Evolutionary conservation across 2,329 filamentous ascomycete genomes (phyloP), one percentile per base, ranked within the genome.

Genomic region (Hansfordia pulvinata): DNA sequence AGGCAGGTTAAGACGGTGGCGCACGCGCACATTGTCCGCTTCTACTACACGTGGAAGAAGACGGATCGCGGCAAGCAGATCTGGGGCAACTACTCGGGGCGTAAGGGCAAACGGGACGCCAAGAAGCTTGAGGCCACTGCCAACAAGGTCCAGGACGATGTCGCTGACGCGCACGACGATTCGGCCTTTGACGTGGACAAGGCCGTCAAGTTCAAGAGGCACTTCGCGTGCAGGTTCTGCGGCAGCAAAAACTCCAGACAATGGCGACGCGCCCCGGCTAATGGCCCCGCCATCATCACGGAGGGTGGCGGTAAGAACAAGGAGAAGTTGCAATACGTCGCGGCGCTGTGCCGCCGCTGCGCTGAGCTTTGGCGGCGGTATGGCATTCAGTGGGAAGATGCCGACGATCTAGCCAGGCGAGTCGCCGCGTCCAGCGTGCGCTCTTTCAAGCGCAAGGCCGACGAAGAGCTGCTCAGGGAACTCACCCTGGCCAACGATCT

Each of bases 1-100:
- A 76, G 80, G 39, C 81, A 93, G 49, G 82, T 94, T 42, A 86
- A 84, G 51, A 82, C 77, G 0, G 72, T 90, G 39, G 73, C 71
- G 20, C 75, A 85, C 34, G 75, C 77, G 26, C 72, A 83, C 31
- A 78, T 94, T 34, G 84, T 93, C 15, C 80, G 90, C 4, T 92
- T 81, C 47, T 98, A 96, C 53, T 98, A 98, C 49, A 82, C 82
- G 37, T 98, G 90, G 90, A 98, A 98, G 58, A 96, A 96, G 54
- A 84, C 84, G 0, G 68, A 78, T 2, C 75, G 77, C 31, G 90
- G 90, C 20, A 76, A 71, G 45, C 75, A 90, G 40, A 75, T 98
- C 13, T 94, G 90, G 86, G 84, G 84, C 32, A 82, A 76, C 37
- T 93, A 80, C 42, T 74, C 82, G 26, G 84, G 82, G 8, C 73